A percentile compares a stretch with the other conserved stretches of the same genome.
Conservation (phyloP, 257 asterid species). For the Galeopsis tetrahit region DNA sequence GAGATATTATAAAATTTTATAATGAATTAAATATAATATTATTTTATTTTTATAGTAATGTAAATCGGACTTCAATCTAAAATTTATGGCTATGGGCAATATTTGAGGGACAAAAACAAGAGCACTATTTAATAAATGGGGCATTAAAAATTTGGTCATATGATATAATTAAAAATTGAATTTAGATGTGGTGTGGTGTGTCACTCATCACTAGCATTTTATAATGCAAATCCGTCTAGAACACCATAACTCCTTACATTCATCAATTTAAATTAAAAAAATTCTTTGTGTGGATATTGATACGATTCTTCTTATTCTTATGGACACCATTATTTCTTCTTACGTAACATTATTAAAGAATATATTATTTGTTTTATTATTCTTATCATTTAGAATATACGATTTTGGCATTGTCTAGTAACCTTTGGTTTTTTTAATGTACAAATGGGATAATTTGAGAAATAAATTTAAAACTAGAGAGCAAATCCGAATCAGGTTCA, state of each 20-base stretch:
- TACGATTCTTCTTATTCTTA: neutral
- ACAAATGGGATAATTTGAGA: neutral
- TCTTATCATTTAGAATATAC: neutral
- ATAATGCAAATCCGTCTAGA: neutral
- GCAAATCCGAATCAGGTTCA: too few species aligned
- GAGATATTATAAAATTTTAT: too few species aligned
- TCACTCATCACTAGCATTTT: slow-evolving; percentile 1
- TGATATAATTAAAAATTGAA: too few species aligned
- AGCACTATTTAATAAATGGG: neutral
- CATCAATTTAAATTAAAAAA: neutral
- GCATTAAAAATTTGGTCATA: neutral
- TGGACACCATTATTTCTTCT: too few species aligned
- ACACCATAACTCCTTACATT: neutral
- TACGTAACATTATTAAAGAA: neutral
- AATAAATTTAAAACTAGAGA: too few species aligned
- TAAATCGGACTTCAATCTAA: too few species aligned
- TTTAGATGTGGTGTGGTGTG: neutral
- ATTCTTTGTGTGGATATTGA: neutral
- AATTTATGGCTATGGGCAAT: too few species aligned
- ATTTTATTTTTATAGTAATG: too few species aligned
- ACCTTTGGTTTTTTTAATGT: neutral
- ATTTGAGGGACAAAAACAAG: neutral
- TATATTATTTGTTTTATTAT: neutral
- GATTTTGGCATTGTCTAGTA: neutral
- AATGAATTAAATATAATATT: too few species aligned